Evolutionary conservation across 352 stramenopile species (phyloP), one percentile per base, ranked within the genome.

Genomic region (Phytophthora meadii): DNA sequence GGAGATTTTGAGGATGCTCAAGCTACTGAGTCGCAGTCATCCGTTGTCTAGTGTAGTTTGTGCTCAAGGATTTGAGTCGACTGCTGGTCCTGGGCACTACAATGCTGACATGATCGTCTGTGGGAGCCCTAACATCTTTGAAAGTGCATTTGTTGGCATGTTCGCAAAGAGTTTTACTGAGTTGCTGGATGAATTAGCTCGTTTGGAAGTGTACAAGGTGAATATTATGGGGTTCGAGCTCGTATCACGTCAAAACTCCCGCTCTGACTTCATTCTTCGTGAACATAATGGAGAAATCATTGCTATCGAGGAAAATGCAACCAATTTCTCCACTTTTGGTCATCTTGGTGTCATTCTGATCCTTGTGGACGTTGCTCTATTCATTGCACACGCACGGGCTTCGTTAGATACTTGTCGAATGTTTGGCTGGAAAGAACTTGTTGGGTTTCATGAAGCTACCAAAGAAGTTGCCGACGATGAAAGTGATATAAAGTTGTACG

Each of bases 251-350:
- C 68, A 88, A 50, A 88, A 90, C 52, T 65, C 54, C 12, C 70
- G 56, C 1, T 72, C 62, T 10, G 27, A 53, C 6, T 91, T 86
- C 51, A 42, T 32, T 5, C 57, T 61, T 61, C 76, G 37, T 17
- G 61, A 64, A 36, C 55, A 50, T 25, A 30, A 67, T 14, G 57
- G 56, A 10, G 58, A 69, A 47, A 30, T 74, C 10, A 19, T 63
- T 28, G 56, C 75, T n/a, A 22, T 57, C 5, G 77, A 87, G 25
- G 50, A 52, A 22, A 81, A 39, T 3, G 7, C 27, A 4, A 65
- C 71, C 8, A 92, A 92, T 55, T 87, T 90, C 40, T 65, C 73
- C 12, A 79, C 66, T 37, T 89, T 82, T 49, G 83, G 83, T 0
- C 68, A 84, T 37, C 44, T 92, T 2, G 89, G 89, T 48, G 68